Evolutionary conservation across 2,329 filamentous ascomycete species (phyloP).

Genomic region (Ophiostoma novo-ulmi): DNA sequence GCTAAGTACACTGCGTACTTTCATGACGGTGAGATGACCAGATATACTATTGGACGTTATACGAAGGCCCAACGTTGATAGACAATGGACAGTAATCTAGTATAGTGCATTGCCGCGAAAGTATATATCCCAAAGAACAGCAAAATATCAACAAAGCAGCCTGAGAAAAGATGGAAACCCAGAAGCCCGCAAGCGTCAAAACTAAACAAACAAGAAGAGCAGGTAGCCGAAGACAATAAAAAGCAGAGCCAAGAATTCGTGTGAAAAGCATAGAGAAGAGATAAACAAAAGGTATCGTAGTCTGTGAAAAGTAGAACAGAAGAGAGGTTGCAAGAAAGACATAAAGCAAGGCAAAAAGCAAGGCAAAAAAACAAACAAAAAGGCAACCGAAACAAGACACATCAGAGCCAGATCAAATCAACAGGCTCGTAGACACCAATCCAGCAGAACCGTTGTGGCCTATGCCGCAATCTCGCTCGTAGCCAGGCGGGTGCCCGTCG

Average conservation of each 20-base stretch:
- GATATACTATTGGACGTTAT: neutral
- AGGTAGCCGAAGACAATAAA: neutral
- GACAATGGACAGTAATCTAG: too few species aligned
- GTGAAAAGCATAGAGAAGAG: conserved; percentile 1
- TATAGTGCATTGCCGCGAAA: neutral
- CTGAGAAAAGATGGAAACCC: neutral
- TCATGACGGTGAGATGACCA: neutral
- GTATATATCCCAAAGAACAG: neutral
- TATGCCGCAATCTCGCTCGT: conserved; percentile 8
- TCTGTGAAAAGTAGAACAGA: neutral
- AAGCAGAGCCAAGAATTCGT: conserved; percentile 1
- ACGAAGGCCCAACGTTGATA: neutral
- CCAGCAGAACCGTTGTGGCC: neutral
- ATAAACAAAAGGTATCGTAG: conserved; percentile 18
- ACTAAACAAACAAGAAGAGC: neutral
- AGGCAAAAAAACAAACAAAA: neutral
- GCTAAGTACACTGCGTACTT: neutral
- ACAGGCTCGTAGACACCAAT: neutral
- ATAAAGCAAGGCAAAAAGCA: neutral
- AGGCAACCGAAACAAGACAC: neutral
- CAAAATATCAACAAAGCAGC: neutral
- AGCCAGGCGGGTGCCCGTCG: neutral
- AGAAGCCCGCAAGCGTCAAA: neutral
- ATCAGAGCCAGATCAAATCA: neutral
- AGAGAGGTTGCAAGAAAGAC: neutral